phyloP scores from a whole-genome alignment of 352 stramenopile genomes.

The Peronospora belbahrii region DNA sequence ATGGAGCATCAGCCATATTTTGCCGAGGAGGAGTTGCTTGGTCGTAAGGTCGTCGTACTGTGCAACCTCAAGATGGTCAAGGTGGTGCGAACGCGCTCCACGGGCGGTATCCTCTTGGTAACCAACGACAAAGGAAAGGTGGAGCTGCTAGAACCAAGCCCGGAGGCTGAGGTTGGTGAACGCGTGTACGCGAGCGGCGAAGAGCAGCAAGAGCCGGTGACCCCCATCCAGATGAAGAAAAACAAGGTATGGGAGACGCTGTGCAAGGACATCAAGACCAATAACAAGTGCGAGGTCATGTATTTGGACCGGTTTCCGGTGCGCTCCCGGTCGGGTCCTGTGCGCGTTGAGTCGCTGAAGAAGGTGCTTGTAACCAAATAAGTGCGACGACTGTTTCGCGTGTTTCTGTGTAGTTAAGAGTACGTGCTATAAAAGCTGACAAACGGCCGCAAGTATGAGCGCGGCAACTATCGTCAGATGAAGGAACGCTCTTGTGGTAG shows the following conservation, averaged over 20 bases:
- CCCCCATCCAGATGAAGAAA: conserved; percentile 80
- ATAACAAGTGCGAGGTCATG: conserved; percentile 67
- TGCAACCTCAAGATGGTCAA: conserved; percentile 78
- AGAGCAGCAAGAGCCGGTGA: conserved; percentile 61
- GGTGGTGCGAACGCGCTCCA: conserved; percentile 52
- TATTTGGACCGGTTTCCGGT: conserved; percentile 57
- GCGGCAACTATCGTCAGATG: conserved; percentile 2
- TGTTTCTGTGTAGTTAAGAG: conserved; percentile 10
- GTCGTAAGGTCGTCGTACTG: conserved; percentile 61
- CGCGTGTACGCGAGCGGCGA: conserved; percentile 66
- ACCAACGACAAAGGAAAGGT: conserved; percentile 48
- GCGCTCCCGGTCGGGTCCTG: conserved; percentile 42
- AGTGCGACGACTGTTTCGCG: conserved; percentile 6
- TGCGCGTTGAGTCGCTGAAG: conserved; percentile 57
- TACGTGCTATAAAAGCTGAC: conserved; percentile 13
- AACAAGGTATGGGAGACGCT: conserved; percentile 78
- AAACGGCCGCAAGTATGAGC: conserved; percentile 9
- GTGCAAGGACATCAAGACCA: conserved; percentile 68
- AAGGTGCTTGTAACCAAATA: conserved; percentile 40
- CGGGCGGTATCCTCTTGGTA: conserved; percentile 49
- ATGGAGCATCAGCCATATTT: conserved; percentile 72
- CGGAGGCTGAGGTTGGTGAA: conserved; percentile 60
- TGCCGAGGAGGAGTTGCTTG: conserved; percentile 62
- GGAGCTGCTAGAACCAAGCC: conserved; percentile 55
- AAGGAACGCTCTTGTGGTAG: neutral